A percentile compares a stretch with the other conserved stretches of the same genome.
phyloP scores from a whole-genome alignment of 495 filamentous ascomycete species.

The Mycothermus thermophilus region DNA sequence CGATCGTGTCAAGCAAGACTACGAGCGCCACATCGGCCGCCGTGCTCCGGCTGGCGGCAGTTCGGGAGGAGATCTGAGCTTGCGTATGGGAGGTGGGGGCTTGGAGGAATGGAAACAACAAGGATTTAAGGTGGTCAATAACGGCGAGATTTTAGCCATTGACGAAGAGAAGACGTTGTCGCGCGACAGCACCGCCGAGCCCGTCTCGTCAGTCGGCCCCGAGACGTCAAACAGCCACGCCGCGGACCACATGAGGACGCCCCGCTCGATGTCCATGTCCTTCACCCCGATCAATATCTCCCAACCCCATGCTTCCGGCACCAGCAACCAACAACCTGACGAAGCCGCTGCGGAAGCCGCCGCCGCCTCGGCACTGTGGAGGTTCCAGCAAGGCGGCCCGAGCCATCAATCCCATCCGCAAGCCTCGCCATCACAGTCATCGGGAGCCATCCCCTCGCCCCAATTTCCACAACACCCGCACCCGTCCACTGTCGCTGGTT shows the following conservation, averaged over 20 bases:
- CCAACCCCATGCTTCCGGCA: too few species aligned
- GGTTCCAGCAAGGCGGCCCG: conserved; percentile 4
- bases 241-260: conserved; percentile 14
- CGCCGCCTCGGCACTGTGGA: conserved; percentile 7
- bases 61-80: conserved; percentile 20
- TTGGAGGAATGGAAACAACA: conserved; percentile 55
- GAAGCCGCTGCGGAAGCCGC: conserved; percentile 3
- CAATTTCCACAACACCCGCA: neutral
- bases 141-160: conserved; percentile 23
- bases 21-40: conserved; percentile 20
- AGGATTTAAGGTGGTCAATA: conserved; percentile 24
- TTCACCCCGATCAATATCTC: conserved; percentile 40
- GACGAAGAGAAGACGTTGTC: conserved; percentile 21
- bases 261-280: conserved; percentile 21
- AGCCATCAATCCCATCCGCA: conserved; percentile 1
- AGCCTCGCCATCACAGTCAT: conserved; percentile 2
- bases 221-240: conserved; percentile 13
- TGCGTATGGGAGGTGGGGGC: conserved; percentile 45
- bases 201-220: conserved; percentile 12
- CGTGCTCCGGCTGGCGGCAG: conserved; percentile 2
- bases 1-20: conserved; percentile 47
- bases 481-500: neutral
- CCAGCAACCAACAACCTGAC: conserved; percentile 1
- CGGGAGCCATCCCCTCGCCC: neutral
- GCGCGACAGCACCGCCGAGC: conserved; percentile 20